Percentiles rank a stretch among this genome's conserved stretches.
These are phyloP conservation scores for Patellaria atrata DNA, from an alignment of 495 filamentous ascomycete species.

Conservation along the genomic window DNA sequence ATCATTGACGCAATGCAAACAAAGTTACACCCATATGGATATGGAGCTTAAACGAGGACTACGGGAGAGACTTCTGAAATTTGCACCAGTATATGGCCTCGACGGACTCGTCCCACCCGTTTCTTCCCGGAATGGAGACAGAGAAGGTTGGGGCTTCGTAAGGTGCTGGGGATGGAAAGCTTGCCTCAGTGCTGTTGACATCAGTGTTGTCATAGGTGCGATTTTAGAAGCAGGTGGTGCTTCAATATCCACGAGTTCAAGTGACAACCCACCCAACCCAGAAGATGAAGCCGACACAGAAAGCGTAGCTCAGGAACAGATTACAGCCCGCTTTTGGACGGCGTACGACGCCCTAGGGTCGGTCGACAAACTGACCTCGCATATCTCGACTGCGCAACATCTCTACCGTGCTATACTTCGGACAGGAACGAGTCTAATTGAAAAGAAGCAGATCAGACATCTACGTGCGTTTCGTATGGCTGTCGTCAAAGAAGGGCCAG, in stretches of 20 bases:
- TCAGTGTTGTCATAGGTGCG: conserved; percentile 77
- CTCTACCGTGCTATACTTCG: conserved; percentile 88
- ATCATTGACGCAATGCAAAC: conserved; percentile 80
- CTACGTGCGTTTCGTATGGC: conserved; percentile 86
- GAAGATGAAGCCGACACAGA: neutral
- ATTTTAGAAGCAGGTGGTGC: conserved; percentile 75
- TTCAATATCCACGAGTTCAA: conserved; percentile 4
- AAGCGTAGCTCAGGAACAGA: conserved; percentile 44
- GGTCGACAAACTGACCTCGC: conserved; percentile 59
- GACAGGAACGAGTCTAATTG: conserved; percentile 77
- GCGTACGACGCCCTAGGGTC: conserved; percentile 72
- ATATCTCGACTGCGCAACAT: conserved; percentile 71
- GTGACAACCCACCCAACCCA: neutral
- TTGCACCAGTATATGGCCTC: conserved; percentile 78
- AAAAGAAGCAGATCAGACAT: conserved; percentile 87
- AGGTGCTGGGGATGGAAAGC: conserved; percentile 96
- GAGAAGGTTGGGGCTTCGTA: conserved; percentile 92
- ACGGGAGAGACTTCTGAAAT: conserved; percentile 72
- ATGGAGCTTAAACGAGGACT: conserved; percentile 87
- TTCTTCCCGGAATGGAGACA: conserved; percentile 41
- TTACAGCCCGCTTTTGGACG: conserved; percentile 69
- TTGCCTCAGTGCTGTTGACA: conserved; percentile 79
- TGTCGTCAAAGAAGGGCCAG: conserved; percentile 88
- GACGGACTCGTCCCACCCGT: conserved; percentile 72
- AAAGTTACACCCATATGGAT: conserved; percentile 96